Evolutionary conservation across 257 asterid genomes (phyloP).

Genomic region (Scutellaria galericulata): DNA sequence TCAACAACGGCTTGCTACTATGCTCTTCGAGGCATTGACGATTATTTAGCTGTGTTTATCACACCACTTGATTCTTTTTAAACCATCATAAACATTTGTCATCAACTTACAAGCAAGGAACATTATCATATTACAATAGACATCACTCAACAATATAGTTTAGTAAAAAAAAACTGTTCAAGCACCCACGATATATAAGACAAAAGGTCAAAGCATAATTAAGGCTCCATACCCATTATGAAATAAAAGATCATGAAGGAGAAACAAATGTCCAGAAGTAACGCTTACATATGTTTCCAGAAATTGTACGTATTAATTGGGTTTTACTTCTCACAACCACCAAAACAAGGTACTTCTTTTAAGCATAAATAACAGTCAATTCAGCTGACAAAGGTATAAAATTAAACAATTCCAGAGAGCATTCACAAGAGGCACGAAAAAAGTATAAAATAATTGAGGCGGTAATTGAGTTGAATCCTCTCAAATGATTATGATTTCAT

Average conservation of each 20-base stretch:
- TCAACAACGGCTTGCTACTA: neutral
- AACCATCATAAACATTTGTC: neutral
- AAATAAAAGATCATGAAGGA: neutral
- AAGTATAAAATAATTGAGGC: neutral
- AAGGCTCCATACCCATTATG: conserved; percentile 8
- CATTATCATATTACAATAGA: neutral
- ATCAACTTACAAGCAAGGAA: neutral
- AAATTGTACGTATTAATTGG: neutral
- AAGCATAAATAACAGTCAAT: conserved; percentile 5
- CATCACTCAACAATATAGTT: conserved; percentile 20
- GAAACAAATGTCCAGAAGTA: neutral
- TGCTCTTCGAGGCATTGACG: neutral
- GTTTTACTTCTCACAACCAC: conserved; percentile 14
- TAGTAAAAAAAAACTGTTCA: conserved; percentile 3
- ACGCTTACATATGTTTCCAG: neutral
- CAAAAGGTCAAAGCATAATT: neutral
- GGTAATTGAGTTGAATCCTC: neutral
- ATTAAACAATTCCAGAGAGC: conserved; percentile 8
- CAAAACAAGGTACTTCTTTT: conserved; percentile 8
- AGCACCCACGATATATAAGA: neutral
- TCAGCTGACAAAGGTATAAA: conserved; percentile 24
- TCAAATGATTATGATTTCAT: neutral
- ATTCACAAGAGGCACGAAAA: neutral
- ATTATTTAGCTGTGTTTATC: conserved; percentile 1
- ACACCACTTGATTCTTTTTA: neutral